Evolutionary conservation across 2,329 filamentous ascomycete genomes (phyloP), one percentile per base, ranked within the genome.

Genomic region (Penicillium sp.): DNA sequence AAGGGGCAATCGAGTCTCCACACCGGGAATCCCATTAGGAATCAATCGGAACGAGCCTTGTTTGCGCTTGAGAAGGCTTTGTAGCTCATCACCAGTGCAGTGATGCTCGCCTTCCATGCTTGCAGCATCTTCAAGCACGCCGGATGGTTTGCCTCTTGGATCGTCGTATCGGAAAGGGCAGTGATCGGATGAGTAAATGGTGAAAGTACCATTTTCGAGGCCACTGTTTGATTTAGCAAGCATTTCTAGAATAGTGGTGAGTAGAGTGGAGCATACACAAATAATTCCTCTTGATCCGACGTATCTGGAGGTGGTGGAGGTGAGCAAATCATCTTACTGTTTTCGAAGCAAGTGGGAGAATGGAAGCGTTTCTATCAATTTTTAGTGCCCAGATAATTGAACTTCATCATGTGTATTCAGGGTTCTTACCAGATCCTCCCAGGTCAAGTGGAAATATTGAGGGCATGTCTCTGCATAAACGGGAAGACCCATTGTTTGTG

Each of bases 401-500:
- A 1, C 6, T 49, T 21, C 8, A 11, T 3, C 4, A 2, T 39
- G 11, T 4, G 27, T 21, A 42, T 42, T 13, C 37, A 1, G 10
- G 2, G 9, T 13, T 29, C 50, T 37, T 50, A 57, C 57, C 21
- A 54, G 23, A 21, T 60, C 57, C 5, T 60, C 27, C 51, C 79
- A 76, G 1, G 81, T 80, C n/a, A 85, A 72, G 61, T 83, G 82
- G 16, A 85, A 75, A 60, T 86, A 85, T 55, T 85, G 83, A 3
- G 83, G 83, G 64, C 83, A 85, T 1, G 83, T 86, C 67, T 85
- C 83, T 1, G 80, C 83, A 60, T 83, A 81, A 23, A 85, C 75
- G 0, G 83, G 82, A 10, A 84, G 72, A 0, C 80, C 77, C 3
- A 75, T 67, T 9, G 78, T 78, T 64, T 85, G 82, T 0, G 83